Evolutionary conservation across 768 basidiomycete species (phyloP), one percentile per base, ranked within the genome.

Genomic region (Hortiboletus campestris): DNA sequence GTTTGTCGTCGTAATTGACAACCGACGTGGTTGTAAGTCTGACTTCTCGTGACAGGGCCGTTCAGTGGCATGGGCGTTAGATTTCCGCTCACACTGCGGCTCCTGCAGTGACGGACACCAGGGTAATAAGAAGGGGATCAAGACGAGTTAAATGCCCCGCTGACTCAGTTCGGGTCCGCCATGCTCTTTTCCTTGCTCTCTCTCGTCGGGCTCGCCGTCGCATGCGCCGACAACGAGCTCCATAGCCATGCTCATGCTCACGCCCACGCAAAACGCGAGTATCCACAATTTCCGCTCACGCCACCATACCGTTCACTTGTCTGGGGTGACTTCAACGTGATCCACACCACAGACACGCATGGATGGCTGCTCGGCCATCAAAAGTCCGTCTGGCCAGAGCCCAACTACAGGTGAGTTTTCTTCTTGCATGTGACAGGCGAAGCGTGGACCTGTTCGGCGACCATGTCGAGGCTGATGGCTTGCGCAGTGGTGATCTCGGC

Each of bases 281-380:
- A 72, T 48, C 77, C 80, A 0, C 69, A 76, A 44, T 59, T 71
- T 14, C 72, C 73, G 14, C 68, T 85, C 32, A 73, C 82, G 1
- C 77, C 77, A 17, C 92, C 92, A 5, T 79, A 80, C 52, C 76
- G 85, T 19, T 80, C 83, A 22, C 78, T 96, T 14, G 81, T 83
- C 49, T 94, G 93, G 94, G 84, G 87, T n/a, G 91, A 94, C 64
- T 78, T 95, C 66, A 95, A 95, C 66, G 81, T 94, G 63, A 79
- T 94, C 44, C 84, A 87, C 63, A 94, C 91, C 3, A 94, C 94
- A 0, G 92, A 94, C 69, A 89, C 82, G 38, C 86, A 89, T 73
- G 83, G 87, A 28, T 88, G 87, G 87, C 75, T 95, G 4, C 77
- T 93, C 36, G 93, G 93, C 2, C 93, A 96, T 73, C 89, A 91